A percentile compares a stretch with the other conserved stretches of the same genome.
Evolutionary conservation across 2,329 filamentous ascomycete species (phyloP).

Genomic region (Xylariomycetidae sp.): DNA sequence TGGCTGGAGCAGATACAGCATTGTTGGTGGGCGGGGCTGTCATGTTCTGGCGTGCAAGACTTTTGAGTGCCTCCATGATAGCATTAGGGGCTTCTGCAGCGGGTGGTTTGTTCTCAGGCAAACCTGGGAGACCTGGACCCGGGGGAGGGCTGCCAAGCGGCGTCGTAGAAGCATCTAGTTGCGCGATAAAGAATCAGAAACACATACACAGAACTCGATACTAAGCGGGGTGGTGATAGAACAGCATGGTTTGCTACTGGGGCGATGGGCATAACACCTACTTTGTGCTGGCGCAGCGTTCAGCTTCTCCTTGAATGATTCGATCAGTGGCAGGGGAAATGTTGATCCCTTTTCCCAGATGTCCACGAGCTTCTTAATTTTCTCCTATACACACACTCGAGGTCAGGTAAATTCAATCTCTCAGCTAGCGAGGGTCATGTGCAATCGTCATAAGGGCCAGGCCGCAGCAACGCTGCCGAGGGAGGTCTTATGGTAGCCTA

Average conservation of each 20-base stretch:
- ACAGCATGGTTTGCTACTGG: conserved; percentile 8
- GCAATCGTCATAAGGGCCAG: conserved; percentile 7
- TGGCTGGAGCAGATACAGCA: conserved; percentile 33
- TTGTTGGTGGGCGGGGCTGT: conserved; percentile 39
- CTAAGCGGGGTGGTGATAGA: too few relatives aligned
- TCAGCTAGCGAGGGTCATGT: too few relatives aligned
- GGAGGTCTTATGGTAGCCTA: too few relatives aligned
- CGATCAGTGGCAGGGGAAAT: conserved; percentile 76
- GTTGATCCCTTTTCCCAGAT: conserved; percentile 97
- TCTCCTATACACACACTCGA: conserved; percentile 71
- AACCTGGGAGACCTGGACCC: conserved; percentile 33
- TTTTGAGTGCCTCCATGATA: conserved; percentile 75
- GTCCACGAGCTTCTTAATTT: conserved; percentile 90
- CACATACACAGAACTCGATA: conserved; percentile 6
- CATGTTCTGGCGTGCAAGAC: conserved; percentile 72
- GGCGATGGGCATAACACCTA: conserved; percentile 47
- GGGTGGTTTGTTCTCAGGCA: conserved; percentile 25
- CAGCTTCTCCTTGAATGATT: conserved; percentile 77
- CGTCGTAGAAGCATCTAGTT: conserved; percentile 65
- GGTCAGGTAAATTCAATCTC: conserved; percentile 38
- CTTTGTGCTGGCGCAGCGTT: conserved; percentile 56
- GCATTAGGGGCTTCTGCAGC: conserved; percentile 46
- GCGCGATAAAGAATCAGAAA: conserved; percentile 35
- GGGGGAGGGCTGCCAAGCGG: conserved; percentile 59
- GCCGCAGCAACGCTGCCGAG: too few relatives aligned